These are phyloP conservation scores for Trichosanthes cucumerina DNA, from an alignment of 306 rosid species.

Conservation along the genomic window DNA sequence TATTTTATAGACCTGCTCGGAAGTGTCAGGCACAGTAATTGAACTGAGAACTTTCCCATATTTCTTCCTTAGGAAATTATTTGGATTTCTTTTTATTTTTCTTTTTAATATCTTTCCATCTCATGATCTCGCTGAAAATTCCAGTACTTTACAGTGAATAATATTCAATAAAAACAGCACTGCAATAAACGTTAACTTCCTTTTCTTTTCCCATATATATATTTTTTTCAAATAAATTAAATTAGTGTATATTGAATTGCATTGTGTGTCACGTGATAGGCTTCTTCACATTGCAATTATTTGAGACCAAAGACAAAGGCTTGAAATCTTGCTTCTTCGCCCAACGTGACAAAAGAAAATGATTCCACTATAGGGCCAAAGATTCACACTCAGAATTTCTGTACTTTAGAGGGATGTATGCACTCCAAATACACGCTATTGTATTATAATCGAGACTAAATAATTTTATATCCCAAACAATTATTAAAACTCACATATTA, in stretches of 20 bases:
- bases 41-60: neutral
- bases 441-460: too few species aligned
- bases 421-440: too few species aligned
- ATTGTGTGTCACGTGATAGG: neutral
- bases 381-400: too few species aligned
- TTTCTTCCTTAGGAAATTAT: neutral
- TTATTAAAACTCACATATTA: too few species aligned
- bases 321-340: neutral
- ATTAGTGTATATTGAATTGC: neutral
- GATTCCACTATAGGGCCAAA: too few species aligned
- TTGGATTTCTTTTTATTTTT: neutral
- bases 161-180: neutral
- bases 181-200: neutral
- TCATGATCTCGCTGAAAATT: neutral
- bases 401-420: too few species aligned
- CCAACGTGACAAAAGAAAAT: neutral
- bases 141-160: neutral
- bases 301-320: neutral
- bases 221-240: too few species aligned
- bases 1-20: neutral
- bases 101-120: neutral
- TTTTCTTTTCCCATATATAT: too few species aligned
- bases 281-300: neutral
- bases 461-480: too few species aligned
- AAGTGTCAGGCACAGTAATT: neutral